These are phyloP conservation scores for Psilocybe azurescens DNA, from an alignment of 768 basidiomycete species.

Conservation along the genomic window DNA sequence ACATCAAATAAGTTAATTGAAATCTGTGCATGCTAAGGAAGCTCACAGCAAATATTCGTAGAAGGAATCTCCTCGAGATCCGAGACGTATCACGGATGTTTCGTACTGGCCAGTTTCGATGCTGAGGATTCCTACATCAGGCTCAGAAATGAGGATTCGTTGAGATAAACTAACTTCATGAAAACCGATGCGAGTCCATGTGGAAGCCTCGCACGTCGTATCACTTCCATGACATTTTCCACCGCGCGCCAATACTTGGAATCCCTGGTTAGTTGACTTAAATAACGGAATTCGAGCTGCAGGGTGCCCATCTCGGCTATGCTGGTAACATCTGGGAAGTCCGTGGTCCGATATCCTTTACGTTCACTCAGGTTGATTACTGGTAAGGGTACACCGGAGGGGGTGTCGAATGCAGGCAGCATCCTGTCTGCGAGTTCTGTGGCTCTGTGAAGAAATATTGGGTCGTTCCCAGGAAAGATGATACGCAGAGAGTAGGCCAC, in stretches of 20 bases:
- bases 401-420: constrained; percentile 81
- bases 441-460: constrained; percentile 77
- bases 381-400: constrained; percentile 81
- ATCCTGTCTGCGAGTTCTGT: constrained; percentile 87
- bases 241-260: constrained; percentile 81
- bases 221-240: constrained; percentile 74
- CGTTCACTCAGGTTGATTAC: constrained; percentile 72
- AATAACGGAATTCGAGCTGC: constrained; percentile 90
- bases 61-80: constrained; percentile 91
- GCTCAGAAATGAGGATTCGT: not conserved
- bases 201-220: constrained; percentile 64
- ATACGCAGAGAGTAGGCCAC: constrained; percentile 88
- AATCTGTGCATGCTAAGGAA: not conserved
- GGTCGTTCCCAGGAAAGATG: constrained; percentile 74
- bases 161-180: constrained; percentile 57
- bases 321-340: constrained; percentile 67
- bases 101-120: constrained; percentile 48
- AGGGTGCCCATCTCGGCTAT: constrained; percentile 89
- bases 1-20: constrained; percentile 4
- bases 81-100: constrained; percentile 81
- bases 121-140: constrained; percentile 27
- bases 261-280: constrained; percentile 80
- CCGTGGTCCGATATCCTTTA: constrained; percentile 62
- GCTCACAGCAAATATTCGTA: constrained; percentile 88
- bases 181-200: constrained; percentile 87